Conservation (phyloP, 2,329 filamentous ascomycete species). For the Corinectria fuckeliana region DNA sequence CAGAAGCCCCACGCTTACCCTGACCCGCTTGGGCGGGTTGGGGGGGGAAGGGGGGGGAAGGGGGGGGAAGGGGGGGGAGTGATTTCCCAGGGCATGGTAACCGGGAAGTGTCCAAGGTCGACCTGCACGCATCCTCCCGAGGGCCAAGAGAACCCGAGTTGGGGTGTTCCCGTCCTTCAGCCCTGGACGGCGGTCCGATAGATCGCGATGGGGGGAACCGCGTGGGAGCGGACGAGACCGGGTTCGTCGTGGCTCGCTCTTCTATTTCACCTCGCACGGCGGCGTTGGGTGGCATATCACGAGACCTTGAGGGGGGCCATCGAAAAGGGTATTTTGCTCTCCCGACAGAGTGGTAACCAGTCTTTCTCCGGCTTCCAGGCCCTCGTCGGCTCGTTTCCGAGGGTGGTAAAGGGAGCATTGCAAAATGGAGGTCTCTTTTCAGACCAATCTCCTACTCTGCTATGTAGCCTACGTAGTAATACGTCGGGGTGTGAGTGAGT, state of each 20-base stretch:
- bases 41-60: no score
- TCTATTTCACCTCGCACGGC: neutral
- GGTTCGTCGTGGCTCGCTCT: neutral
- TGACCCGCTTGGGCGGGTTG: no score
- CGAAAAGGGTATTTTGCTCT: slow-evolving; percentile 25
- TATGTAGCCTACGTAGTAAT: neutral
- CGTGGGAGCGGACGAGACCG: neutral
- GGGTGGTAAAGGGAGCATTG: slow-evolving; percentile 4
- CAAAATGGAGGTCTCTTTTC: no score
- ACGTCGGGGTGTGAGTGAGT: no score
- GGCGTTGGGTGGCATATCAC: slow-evolving; percentile 10
- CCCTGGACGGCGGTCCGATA: slow-evolving; percentile 21
- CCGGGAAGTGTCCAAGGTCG: slow-evolving; percentile 1
- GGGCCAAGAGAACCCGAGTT: neutral
- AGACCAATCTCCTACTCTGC: slow-evolving; percentile 1
- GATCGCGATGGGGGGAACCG: slow-evolving; percentile 25
- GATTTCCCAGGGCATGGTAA: slow-evolving; percentile 9
- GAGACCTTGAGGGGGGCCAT: slow-evolving; percentile 20
- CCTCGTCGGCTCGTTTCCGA: slow-evolving; percentile 25
- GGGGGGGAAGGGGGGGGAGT: no score
- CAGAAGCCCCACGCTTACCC: no score
- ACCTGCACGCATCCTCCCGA: slow-evolving; percentile 2
- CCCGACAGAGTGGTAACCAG: slow-evolving; percentile 36
- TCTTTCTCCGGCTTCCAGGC: slow-evolving; percentile 12
- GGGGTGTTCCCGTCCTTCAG: slow-evolving; percentile 22